Evolutionary conservation across 768 basidiomycete genomes (phyloP), one percentile per base, ranked within the genome.

Genomic region (Podaxis carcinomalis): DNA sequence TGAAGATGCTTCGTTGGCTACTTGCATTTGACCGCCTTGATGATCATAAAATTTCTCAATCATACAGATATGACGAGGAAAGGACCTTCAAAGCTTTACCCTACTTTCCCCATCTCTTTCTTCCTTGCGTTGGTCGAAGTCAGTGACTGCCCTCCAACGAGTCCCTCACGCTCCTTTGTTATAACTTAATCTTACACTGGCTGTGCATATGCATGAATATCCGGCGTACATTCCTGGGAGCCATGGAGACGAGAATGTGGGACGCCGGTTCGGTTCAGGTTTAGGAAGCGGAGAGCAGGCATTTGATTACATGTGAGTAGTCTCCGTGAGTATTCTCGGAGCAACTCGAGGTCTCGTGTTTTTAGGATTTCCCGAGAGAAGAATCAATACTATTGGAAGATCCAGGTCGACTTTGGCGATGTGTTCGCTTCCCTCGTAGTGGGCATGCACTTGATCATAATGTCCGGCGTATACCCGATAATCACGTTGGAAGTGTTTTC

Each of bases 361-460:
- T 32, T 32, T 32, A 32, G 32, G 32, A 32, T 9, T 32, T 32
- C 32, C 32, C 32, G 32, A 16, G 23, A 62, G 10, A 62, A 50
- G 52, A 23, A 32, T 25, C 44, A 25, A 63, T 68, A 63, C 62
- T 49, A 39, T 39, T 69, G 57, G 23, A 54, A 36, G 39, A 69
- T 72, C 68, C 60, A 68, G 50, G 72, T 71, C 51, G 67, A 72
- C 51, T 70, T 65, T 54, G 72, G 67, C 2, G 58, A 54, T 4
- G 57, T 50, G 13, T 68, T 61, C 35, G 61, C 57, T 37, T 74
- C 74, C 1, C 69, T 72, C 2, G 44, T 51, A 32, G 75, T 76
- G n/a, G 6, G n/a, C 42, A 5, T 44, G 42, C 16, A 44, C 16
- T n/a, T 44, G 19, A 44, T 44, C n/a, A 9, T 9, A 19, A 3